Percentiles rank a stretch among this genome's conserved stretches.
phyloP scores from a whole-genome alignment of 2,329 filamentous ascomycete species.

The Claviceps sp. region DNA sequence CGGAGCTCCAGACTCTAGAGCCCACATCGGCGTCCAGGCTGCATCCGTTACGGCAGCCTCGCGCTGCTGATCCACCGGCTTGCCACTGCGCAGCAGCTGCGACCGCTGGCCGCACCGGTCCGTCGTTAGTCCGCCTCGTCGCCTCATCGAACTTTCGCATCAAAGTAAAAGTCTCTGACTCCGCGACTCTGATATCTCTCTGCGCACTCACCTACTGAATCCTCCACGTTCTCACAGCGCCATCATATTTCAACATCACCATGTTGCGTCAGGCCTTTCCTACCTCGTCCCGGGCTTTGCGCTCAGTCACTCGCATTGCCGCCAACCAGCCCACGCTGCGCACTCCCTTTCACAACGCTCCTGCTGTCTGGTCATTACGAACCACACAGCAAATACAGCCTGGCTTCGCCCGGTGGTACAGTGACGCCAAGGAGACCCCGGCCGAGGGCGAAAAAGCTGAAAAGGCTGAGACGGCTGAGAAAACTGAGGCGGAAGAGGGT shows the following conservation, averaged over 20 bases:
- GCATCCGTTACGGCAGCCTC: too few relatives aligned
- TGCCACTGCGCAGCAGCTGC: constrained; percentile 14
- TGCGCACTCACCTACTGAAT: constrained; percentile 5
- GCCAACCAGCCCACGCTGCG: constrained; percentile 22
- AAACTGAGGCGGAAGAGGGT: constrained; percentile 14
- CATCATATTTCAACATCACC: constrained; percentile 3
- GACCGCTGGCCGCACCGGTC: constrained; percentile 8
- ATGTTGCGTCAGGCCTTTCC: constrained; percentile 35
- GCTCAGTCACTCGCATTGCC: constrained; percentile 25
- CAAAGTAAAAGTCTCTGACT: constrained; percentile 16
- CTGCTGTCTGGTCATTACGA: constrained; percentile 23
- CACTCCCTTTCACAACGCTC: constrained; percentile 24
- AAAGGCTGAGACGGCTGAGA: not conserved
- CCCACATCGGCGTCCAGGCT: too few relatives aligned
- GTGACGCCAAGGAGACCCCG: constrained; percentile 28
- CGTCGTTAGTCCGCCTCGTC: constrained; percentile 16
- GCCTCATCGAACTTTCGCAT: constrained; percentile 1
- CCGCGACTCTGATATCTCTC: not conserved
- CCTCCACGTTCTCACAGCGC: constrained; percentile 6
- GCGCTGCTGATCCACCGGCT: constrained; percentile 12
- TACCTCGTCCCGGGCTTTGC: constrained; percentile 29
- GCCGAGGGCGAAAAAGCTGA: constrained; percentile 12
- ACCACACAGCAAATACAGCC: constrained; percentile 17
- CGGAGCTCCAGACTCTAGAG: too few relatives aligned
- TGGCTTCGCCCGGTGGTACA: constrained; percentile 31